phyloP scores from a whole-genome alignment of 805 yeast genomes.

The Saccharomyces kudriavzevii region DNA sequence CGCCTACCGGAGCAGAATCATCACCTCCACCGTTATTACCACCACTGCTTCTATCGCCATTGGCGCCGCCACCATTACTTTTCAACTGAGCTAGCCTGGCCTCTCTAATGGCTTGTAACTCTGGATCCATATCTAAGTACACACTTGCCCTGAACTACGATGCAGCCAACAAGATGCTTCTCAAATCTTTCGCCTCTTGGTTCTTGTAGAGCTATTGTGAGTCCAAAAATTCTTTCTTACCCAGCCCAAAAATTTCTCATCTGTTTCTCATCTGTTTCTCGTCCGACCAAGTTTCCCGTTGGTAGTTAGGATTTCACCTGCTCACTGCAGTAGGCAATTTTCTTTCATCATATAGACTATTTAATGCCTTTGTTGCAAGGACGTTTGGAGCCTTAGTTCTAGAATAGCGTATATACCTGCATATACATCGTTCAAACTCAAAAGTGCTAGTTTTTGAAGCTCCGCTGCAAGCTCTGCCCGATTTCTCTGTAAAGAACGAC shows the following conservation, averaged over 20 bases:
- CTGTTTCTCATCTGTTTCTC: neutral
- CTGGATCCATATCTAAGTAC: constrained; percentile 64
- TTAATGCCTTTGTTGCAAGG: neutral
- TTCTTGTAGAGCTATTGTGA: neutral
- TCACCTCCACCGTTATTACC: constrained; percentile 3
- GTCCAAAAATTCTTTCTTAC: neutral
- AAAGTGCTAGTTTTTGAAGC: neutral
- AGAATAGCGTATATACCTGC: neutral
- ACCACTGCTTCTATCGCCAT: constrained; percentile 13
- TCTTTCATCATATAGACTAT: neutral
- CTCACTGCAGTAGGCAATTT: neutral
- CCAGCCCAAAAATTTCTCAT: neutral
- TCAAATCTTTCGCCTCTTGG: neutral
- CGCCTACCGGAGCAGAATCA: constrained; percentile 10
- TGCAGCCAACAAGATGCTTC: neutral
- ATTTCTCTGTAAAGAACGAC: neutral
- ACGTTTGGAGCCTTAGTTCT: neutral
- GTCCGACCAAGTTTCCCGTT: neutral
- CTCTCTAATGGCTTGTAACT: constrained; percentile 80
- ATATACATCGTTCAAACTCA: neutral
- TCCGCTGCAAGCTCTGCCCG: neutral
- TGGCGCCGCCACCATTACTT: constrained; percentile 34
- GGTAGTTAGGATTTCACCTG: neutral
- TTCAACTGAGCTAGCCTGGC: constrained; percentile 87
- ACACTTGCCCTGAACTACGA: neutral